Evolutionary conservation across 768 basidiomycete species (phyloP), one percentile per base, ranked within the genome.

Genomic region (Pholiota conissans): DNA sequence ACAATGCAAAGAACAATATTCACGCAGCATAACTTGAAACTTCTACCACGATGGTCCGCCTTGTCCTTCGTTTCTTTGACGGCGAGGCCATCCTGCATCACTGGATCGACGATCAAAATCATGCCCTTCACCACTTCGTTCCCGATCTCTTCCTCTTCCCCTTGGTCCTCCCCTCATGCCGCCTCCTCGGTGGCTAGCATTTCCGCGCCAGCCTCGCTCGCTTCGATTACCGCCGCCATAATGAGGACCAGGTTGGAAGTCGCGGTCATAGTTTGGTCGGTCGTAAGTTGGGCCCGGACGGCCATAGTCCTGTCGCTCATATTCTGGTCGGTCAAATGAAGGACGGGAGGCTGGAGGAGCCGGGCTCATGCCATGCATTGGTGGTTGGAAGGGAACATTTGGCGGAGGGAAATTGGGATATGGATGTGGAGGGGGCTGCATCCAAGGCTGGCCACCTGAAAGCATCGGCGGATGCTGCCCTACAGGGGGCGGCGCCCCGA

Each of bases 51-150:
- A 51, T 27, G 61, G 57, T 2, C 67, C 65, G 34, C 55, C 64
- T 34, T 65, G 58, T 48, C 67, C 67, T 26, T 72, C 69, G 54
- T 68, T 70, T 60, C 72, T 72, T n/a, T 73, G 70, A 56, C 72
- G 71, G 42, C 83, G 77, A 45, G 81, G 80, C 85, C 85, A 87
- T 1, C 84, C 84, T 29, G 82, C 77, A 63, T 89, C 87, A 16
- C 80, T 71, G 32, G 82, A 71, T 39, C 76, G 65, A 39, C 73
- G 75, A 28, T 56, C 61, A 55, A 60, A 65, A 46, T 65, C 66
- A 16, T 60, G 63, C n/a, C 64, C 65, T 20, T 66, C 52, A 18
- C 64, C 62, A 49, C 73, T 34, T 30, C 30, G 30, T 34, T 22
- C 55, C 20, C 47, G 64, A 28, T 69, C 68, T 20, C 71, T 62